These are phyloP conservation scores for Fusarium mangiferae DNA, from an alignment of 2,329 filamentous ascomycete genomes.

Conservation along the genomic window DNA sequence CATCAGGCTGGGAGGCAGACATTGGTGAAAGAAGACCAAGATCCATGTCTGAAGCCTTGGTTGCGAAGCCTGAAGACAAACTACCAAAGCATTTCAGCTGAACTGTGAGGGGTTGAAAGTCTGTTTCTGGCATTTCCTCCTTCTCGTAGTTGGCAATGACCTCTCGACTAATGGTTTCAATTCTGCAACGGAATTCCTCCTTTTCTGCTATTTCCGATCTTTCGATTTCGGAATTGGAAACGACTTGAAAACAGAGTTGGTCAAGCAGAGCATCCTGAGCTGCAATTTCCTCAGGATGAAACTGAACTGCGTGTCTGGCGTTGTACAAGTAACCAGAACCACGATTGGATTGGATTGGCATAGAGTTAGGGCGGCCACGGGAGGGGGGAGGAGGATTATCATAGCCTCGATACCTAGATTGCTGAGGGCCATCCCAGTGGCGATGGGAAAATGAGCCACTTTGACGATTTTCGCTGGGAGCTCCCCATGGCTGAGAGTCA, in stretches of 20 bases:
- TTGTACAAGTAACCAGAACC: slow-evolving; percentile 36
- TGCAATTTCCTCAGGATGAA: slow-evolving; percentile 58
- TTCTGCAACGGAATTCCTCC: slow-evolving; percentile 71
- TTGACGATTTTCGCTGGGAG: slow-evolving; percentile 22
- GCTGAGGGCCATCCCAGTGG: slow-evolving; percentile 38
- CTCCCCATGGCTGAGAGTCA: slow-evolving; percentile 35
- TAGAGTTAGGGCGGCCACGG: slow-evolving; percentile 11
- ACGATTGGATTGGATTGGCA: slow-evolving; percentile 15
- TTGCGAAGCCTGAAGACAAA: slow-evolving; percentile 85
- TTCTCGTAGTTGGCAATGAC: slow-evolving; percentile 65
- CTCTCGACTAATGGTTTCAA: slow-evolving; percentile 73
- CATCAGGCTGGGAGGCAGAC: slow-evolving; percentile 64
- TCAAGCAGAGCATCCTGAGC: slow-evolving; percentile 62
- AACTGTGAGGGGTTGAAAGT: slow-evolving; percentile 67
- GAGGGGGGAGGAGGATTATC: slow-evolving; percentile 41
- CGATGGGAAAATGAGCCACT: slow-evolving; percentile 28
- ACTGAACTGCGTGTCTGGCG: slow-evolving; percentile 40
- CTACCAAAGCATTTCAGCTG: slow-evolving; percentile 83
- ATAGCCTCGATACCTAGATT: slow-evolving; percentile 29
- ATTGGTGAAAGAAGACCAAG: slow-evolving; percentile 77
- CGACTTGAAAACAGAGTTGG: slow-evolving; percentile 53
- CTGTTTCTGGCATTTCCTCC: slow-evolving; percentile 49
- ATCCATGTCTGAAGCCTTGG: slow-evolving; percentile 91
- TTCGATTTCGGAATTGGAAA: slow-evolving; percentile 71
- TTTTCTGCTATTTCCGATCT: slow-evolving; percentile 73